Percentiles rank a stretch among this genome's conserved stretches.
These are phyloP conservation scores for Colletotrichum sp. DNA, from an alignment of 2,329 filamentous ascomycete genomes.

Conservation along the genomic window DNA sequence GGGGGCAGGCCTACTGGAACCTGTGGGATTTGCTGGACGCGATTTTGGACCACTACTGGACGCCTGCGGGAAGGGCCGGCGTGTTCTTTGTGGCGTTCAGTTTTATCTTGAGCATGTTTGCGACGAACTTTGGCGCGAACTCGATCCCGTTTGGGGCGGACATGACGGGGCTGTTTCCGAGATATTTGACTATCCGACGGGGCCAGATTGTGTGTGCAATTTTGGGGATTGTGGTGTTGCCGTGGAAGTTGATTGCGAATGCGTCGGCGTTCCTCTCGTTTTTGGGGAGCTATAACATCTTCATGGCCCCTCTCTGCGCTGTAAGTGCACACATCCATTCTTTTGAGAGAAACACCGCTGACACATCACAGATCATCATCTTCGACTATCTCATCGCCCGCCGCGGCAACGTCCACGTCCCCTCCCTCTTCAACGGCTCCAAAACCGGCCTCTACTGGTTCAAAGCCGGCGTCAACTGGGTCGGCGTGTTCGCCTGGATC, in stretches of 20 bases:
- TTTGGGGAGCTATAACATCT: constrained; percentile 30
- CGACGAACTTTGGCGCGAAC: constrained; percentile 32
- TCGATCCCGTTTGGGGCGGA: constrained; percentile 38
- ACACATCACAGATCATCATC: constrained; percentile 29
- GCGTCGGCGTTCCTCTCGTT: constrained; percentile 28
- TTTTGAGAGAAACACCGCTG: neutral
- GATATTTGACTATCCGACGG: constrained; percentile 34
- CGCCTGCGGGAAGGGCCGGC: constrained; percentile 30
- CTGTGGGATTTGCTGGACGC: constrained; percentile 38
- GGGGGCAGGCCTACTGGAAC: constrained; percentile 42
- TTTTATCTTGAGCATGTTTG: constrained; percentile 27
- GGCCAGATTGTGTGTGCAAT: constrained; percentile 36
- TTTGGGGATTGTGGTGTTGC: constrained; percentile 32
- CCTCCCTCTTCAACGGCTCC: constrained; percentile 32
- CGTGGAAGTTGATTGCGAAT: constrained; percentile 34
- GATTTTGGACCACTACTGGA: constrained; percentile 40
- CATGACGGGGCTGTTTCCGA: constrained; percentile 34
- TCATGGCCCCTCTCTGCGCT: constrained; percentile 29
- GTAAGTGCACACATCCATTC: constrained; percentile 7
- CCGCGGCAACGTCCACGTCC: constrained; percentile 35
- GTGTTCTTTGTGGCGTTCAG: constrained; percentile 35
- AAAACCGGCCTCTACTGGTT: constrained; percentile 35
- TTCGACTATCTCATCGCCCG: constrained; percentile 38
- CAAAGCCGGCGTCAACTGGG: constrained; percentile 35
- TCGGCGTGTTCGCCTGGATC: constrained; percentile 28